phyloP scores from a whole-genome alignment of 768 basidiomycete genomes.

The Lactarius tabidus region DNA sequence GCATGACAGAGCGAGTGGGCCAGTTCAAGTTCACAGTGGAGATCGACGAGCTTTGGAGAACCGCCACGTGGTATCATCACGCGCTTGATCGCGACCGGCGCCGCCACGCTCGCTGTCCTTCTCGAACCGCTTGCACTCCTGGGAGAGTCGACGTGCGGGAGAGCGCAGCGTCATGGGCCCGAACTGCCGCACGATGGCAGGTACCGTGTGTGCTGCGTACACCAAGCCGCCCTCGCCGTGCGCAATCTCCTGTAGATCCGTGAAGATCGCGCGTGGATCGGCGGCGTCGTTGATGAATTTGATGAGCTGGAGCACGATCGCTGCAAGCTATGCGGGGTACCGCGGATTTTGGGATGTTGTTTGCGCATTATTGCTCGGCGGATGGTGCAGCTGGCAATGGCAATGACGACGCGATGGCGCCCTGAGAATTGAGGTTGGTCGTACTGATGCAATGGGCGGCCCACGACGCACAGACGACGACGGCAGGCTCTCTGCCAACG shows the following conservation, averaged over 20 bases:
- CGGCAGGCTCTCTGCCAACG: not conserved
- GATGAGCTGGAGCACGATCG: constrained; percentile 53
- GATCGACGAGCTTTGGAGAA: constrained; percentile 58
- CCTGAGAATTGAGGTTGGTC: not conserved
- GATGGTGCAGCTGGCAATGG: not conserved
- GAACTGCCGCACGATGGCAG: constrained; percentile 6
- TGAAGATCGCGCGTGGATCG: constrained; percentile 62
- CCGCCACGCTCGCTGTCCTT: not conserved
- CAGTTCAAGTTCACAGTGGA: constrained; percentile 56
- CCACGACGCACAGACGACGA: constrained; percentile 2
- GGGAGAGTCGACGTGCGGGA: constrained; percentile 6
- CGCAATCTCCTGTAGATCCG: constrained; percentile 71
- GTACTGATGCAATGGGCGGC: constrained; percentile 6
- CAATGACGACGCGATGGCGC: not conserved
- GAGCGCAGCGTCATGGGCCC: constrained; percentile 21
- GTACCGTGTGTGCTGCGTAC: constrained; percentile 37
- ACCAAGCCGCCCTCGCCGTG: constrained; percentile 82
- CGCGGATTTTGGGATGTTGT: constrained; percentile 36
- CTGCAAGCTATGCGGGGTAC: constrained; percentile 61
- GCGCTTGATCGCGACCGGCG: constrained; percentile 69
- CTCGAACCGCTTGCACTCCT: not conserved
- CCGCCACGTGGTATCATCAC: constrained; percentile 57
- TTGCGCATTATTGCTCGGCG: not conserved
- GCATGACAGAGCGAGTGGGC: constrained; percentile 55
- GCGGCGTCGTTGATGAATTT: constrained; percentile 59